These are phyloP conservation scores for Populus hybrid DNA, from an alignment of 441 rosid genomes.

Conservation along the genomic window DNA sequence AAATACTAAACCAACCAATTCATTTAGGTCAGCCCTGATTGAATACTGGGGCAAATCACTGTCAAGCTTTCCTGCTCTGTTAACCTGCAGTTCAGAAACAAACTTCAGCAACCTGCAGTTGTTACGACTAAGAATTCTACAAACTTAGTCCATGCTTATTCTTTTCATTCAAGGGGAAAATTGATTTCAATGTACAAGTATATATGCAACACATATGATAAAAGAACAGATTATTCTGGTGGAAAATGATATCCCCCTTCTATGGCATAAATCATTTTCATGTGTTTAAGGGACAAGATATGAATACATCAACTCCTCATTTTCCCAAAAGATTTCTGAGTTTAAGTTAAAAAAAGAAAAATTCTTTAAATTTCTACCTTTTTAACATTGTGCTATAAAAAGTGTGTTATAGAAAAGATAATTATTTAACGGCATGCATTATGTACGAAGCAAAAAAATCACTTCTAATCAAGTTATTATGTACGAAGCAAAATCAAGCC, in stretches of 20 bases:
- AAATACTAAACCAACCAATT: slow-evolving; percentile 54
- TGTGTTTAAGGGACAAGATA: not conserved
- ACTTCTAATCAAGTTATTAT: not conserved
- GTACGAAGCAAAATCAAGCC: slow-evolving; percentile 1
- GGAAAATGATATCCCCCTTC: not conserved
- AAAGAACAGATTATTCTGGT: not conserved
- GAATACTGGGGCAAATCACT: slow-evolving; percentile 77
- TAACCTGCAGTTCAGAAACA: slow-evolving; percentile 43
- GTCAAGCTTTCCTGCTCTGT: slow-evolving; percentile 72
- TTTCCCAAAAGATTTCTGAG: not conserved
- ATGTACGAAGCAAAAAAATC: slow-evolving; percentile 1
- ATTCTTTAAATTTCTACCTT: not conserved
- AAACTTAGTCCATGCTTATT: not conserved
- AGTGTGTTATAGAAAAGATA: not conserved
- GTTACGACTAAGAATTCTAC: not conserved
- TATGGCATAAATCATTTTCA: not conserved
- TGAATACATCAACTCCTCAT: not conserved
- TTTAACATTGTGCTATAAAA: no score
- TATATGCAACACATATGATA: not conserved
- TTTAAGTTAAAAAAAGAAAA: not conserved
- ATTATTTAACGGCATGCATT: not conserved
- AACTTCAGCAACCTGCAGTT: slow-evolving; percentile 8
- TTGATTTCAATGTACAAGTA: not conserved
- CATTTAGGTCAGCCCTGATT: slow-evolving; percentile 58
- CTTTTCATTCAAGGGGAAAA: not conserved